Evolutionary conservation across 345 rosid species (phyloP), one percentile per base, ranked within the genome.

Genomic region (Capsella bursapastoris): DNA sequence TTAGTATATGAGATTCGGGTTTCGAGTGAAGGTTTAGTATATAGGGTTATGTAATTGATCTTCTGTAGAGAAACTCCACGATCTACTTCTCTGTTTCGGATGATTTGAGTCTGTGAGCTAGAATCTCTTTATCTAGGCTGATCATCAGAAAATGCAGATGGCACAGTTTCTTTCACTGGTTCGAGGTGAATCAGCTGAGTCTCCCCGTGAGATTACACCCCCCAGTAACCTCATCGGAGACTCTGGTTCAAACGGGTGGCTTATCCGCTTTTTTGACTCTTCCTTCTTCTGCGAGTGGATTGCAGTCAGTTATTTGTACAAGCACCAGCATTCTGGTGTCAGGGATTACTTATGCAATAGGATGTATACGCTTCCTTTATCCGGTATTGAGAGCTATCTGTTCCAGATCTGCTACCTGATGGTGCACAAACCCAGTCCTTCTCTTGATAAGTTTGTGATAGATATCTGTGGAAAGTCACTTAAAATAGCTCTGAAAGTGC

Each of bases 241-340:
- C 32, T 86, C 99, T 0, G 89, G 97, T 22, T 97, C 94, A 78
- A 89, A 79, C 22, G 98, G 99, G 4, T 92, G 99, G 99, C 97
- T 96, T 70, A 96, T 96, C 69, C 72, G 99, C 74, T 96, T 96
- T 83, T 96, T 92, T 57, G 95, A 96, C 81, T 96, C 99, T 3
- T 78, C 98, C 1, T 96, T 96, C 75, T 96, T 96, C 84, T 96
- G 99, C 14, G 99, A 96, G 87, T 96, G 99, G 99, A 96, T 96
- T 76, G 99, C 99, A 3, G 97, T 96, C 28, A 92, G 99, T 84
- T 96, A 96, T 78, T 90, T 96, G 13, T 96, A 96, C 82, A 96
- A 96, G 87, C 99, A 96, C 59, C 94, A 87, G 15, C 98, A 92
- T 40, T 66, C 90, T 0, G 99, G 98, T 55, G 98, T 92, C 2